These are phyloP conservation scores for Microbotryum saponariae DNA, from an alignment of 1,284 basidiomycete species.

Conservation along the genomic window DNA sequence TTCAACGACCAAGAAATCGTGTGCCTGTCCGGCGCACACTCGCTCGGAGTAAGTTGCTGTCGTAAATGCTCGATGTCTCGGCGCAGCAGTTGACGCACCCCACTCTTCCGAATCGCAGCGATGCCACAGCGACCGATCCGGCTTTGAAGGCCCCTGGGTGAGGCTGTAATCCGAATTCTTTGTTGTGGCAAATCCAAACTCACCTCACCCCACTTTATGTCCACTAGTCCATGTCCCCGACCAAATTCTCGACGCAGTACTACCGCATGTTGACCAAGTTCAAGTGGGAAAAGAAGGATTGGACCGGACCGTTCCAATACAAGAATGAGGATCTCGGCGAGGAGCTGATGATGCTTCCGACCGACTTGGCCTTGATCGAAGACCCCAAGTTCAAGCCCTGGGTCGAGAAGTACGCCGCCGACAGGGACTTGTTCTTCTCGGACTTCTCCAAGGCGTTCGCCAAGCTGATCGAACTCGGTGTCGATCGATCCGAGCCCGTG, in stretches of 20 bases:
- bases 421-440: slow-evolving; percentile 49
- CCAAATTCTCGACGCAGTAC: slow-evolving; percentile 48
- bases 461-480: slow-evolving; percentile 41
- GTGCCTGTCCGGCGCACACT: slow-evolving; percentile 51
- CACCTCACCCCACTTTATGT: not conserved
- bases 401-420: slow-evolving; percentile 46
- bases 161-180: too few species aligned
- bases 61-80: too few species aligned
- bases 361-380: slow-evolving; percentile 39
- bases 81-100: too few species aligned
- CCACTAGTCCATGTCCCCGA: slow-evolving; percentile 44
- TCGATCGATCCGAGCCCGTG: slow-evolving; percentile 41
- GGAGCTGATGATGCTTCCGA: slow-evolving; percentile 53
- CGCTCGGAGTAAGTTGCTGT: slow-evolving; percentile 40
- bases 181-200: too few species aligned
- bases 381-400: slow-evolving; percentile 41
- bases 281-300: slow-evolving; percentile 36
- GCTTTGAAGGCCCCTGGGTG: slow-evolving; percentile 42
- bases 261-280: slow-evolving; percentile 39
- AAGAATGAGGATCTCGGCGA: slow-evolving; percentile 44
- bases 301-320: slow-evolving; percentile 49
- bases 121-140: slow-evolving; percentile 46
- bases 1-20: slow-evolving; percentile 52
- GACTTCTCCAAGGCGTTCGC: slow-evolving; percentile 47
- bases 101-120: slow-evolving; percentile 31